Evolutionary conservation across 73 alveolate species (phyloP).

Genomic region (Tetrahymena borealis): DNA sequence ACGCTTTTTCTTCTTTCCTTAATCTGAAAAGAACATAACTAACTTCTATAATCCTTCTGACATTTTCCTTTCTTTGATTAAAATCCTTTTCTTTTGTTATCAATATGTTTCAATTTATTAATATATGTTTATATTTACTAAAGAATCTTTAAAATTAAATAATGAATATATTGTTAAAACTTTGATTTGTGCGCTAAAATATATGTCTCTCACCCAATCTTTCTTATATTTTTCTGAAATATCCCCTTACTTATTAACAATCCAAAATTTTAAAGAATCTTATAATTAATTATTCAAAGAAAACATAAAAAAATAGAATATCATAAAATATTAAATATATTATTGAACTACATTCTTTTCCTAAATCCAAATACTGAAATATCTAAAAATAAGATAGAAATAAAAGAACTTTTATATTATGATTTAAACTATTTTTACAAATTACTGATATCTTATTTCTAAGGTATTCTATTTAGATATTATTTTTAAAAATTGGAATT

Average conservation of each 20-base stretch:
- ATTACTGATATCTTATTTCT: no score
- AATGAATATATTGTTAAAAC: neutral
- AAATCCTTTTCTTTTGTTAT: neutral
- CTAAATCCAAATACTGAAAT: no score
- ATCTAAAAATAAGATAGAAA: no score
- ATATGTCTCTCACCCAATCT: neutral
- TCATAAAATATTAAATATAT: neutral
- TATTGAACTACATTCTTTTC: no score
- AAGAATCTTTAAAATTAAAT: no score
- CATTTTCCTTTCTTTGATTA: neutral
- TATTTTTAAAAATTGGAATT: no score
- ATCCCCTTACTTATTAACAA: neutral
- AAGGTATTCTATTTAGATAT: no score
- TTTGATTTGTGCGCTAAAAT: neutral
- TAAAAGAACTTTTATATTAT: no score
- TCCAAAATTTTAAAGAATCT: neutral
- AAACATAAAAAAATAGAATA: neutral
- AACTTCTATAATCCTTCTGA: neutral
- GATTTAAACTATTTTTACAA: no score
- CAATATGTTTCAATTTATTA: neutral
- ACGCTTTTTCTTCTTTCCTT: neutral
- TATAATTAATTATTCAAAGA: neutral
- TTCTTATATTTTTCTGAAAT: neutral
- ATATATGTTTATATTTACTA: neutral
- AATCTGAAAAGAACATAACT: neutral